Percentiles rank a stretch among this genome's conserved stretches.
These are phyloP conservation scores for Cordyceps pruinosa DNA, from an alignment of 2,329 filamentous ascomycete genomes.

Conservation along the genomic window DNA sequence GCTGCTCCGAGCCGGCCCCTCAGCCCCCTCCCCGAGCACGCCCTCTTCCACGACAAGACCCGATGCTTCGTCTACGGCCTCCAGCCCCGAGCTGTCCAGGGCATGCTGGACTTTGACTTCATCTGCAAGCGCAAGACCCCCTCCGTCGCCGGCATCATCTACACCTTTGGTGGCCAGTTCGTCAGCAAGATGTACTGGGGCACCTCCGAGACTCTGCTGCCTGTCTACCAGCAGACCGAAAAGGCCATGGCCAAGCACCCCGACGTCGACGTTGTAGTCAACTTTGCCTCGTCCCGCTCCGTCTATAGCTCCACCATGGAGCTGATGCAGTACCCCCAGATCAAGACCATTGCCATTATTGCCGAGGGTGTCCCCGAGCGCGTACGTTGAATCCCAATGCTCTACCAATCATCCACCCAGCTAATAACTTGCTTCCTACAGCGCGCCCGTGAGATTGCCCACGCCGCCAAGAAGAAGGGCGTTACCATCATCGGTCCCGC, in stretches of 20 bases:
- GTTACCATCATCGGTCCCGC: constrained; percentile 98
- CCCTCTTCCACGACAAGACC: constrained; percentile 98
- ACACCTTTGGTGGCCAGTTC: constrained; percentile 99
- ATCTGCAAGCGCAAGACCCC: constrained; percentile 98
- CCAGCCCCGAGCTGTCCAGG: constrained; percentile 86
- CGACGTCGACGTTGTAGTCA: constrained; percentile 96
- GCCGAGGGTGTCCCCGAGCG: constrained; percentile 98
- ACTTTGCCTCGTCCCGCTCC: constrained; percentile 98
- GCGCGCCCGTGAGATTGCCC: constrained; percentile 96
- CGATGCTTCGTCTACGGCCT: constrained; percentile 99
- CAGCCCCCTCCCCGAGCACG: constrained; percentile 80
- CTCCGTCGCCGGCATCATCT: constrained; percentile 98
- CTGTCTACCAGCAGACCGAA: constrained; percentile 89
- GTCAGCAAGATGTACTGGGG: constrained; percentile 99
- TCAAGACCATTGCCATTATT: constrained; percentile 98
- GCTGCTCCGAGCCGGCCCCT: constrained; percentile 83
- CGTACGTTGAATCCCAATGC: constrained; percentile 45
- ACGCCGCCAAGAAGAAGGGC: constrained; percentile 96
- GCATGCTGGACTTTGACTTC: constrained; percentile 99
- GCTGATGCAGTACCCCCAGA: constrained; percentile 92
- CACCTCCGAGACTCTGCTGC: constrained; percentile 96
- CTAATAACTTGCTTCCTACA: constrained; percentile 29
- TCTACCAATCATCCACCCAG: neutral
- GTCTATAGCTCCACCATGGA: constrained; percentile 99
- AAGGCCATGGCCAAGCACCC: constrained; percentile 96